phyloP scores from a whole-genome alignment of 345 rosid genomes.

The Gossypioides kirkii region DNA sequence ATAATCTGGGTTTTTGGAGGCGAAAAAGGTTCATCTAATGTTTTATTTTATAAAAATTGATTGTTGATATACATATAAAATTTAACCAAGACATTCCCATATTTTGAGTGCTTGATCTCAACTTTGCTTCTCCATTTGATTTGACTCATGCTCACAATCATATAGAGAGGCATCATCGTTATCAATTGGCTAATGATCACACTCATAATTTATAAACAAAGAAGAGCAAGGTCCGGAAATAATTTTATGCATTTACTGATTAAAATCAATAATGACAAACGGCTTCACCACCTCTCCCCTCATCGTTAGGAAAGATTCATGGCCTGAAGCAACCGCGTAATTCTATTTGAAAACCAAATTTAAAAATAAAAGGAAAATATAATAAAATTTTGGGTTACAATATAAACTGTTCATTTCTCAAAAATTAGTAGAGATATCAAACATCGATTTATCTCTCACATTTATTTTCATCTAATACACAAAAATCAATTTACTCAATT shows the following conservation, averaged over 20 bases:
- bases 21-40: too few species aligned
- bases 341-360: neutral
- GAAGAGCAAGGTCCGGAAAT: neutral
- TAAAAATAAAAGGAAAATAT: too few species aligned
- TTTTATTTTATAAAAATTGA: too few species aligned
- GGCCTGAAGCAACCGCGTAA: too few species aligned
- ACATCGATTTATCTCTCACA: neutral
- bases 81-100: neutral
- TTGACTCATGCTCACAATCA: neutral
- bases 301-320: neutral
- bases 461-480: neutral
- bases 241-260: neutral
- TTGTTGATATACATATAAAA: too few species aligned
- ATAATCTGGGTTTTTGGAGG: too few species aligned
- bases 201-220: neutral
- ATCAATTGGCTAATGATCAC: constrained; percentile 6
- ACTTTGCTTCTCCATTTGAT: neutral
- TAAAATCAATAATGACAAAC: neutral
- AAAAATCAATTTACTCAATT: too few species aligned
- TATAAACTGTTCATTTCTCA: neutral
- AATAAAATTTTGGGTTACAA: neutral
- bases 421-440: neutral
- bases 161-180: neutral
- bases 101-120: neutral
- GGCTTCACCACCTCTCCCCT: neutral